A percentile compares a stretch with the other conserved stretches of the same genome.
phyloP scores from a whole-genome alignment of 2,329 filamentous ascomycete genomes.

The Amesomyces nigricolor region DNA sequence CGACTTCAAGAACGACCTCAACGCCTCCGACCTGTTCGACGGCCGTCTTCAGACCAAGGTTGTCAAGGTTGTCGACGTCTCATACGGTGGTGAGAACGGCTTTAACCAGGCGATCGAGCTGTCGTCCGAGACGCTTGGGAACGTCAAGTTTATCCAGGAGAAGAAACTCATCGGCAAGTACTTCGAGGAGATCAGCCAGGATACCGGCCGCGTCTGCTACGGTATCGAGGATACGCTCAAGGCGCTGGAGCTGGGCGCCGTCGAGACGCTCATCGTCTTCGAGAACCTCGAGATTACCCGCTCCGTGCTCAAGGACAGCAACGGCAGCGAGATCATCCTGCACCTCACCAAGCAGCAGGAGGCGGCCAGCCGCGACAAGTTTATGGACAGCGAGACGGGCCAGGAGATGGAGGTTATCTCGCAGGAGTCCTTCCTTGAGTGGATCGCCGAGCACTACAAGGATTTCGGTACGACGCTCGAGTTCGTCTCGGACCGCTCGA shows the following conservation, averaged over 20 bases:
- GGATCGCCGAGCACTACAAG: slow-evolving; percentile 98
- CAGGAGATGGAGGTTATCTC: slow-evolving; percentile 94
- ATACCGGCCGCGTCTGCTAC: slow-evolving; percentile 95
- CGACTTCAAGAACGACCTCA: slow-evolving; percentile 99
- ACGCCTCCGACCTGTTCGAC: slow-evolving; percentile 96
- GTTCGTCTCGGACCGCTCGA: slow-evolving; percentile 95
- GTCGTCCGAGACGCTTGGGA: slow-evolving; percentile 89
- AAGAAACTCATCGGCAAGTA: slow-evolving; percentile 99
- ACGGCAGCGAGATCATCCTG: slow-evolving; percentile 65
- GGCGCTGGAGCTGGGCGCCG: slow-evolving; percentile 89
- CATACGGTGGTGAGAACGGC: slow-evolving; percentile 97
- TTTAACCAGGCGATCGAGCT: slow-evolving; percentile 99
- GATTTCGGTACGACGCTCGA: slow-evolving; percentile 94
- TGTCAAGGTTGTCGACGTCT: slow-evolving; percentile 99
- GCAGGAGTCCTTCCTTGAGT: slow-evolving; percentile 93
- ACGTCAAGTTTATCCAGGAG: slow-evolving; percentile 99
- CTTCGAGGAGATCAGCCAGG: slow-evolving; percentile 98
- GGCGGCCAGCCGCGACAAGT: slow-evolving; percentile 65
- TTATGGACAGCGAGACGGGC: slow-evolving; percentile 92
- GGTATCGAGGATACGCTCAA: slow-evolving; percentile 97
- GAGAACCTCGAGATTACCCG: slow-evolving; percentile 95
- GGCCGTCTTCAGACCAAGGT: slow-evolving; percentile 86
- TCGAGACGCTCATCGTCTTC: slow-evolving; percentile 91
- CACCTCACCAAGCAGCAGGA: slow-evolving; percentile 89
- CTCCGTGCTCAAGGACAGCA: slow-evolving; percentile 79